These are phyloP conservation scores for Xerocomus brunneocitrinus DNA, from an alignment of 768 basidiomycete genomes.

Conservation along the genomic window DNA sequence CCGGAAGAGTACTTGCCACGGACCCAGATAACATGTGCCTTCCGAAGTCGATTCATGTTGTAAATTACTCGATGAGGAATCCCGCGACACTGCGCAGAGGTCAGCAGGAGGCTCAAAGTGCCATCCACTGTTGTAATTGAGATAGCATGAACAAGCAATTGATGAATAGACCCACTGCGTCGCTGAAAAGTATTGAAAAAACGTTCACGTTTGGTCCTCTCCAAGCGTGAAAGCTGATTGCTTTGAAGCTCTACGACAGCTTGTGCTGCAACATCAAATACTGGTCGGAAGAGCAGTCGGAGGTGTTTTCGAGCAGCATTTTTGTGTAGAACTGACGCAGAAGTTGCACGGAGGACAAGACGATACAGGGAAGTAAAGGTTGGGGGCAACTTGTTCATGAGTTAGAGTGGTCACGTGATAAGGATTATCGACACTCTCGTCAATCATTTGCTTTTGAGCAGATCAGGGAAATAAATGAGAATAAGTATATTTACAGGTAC, in stretches of 20 bases:
- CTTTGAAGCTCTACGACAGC: slow-evolving; percentile 40
- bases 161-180: slow-evolving; percentile 40
- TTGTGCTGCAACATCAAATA: slow-evolving; percentile 48
- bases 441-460: background rate
- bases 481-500: background rate
- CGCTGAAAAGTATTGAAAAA: slow-evolving; percentile 54
- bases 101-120: slow-evolving; percentile 58
- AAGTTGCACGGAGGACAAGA: slow-evolving; percentile 50
- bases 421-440: background rate
- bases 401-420: slow-evolving; percentile 12
- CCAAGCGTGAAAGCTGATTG: slow-evolving; percentile 17
- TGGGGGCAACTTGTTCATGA: slow-evolving; percentile 25
- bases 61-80: slow-evolving; percentile 55
- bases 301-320: slow-evolving; percentile 39
- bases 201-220: slow-evolving; percentile 30
- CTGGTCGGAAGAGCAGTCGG: slow-evolving; percentile 48
- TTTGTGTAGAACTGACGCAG: slow-evolving; percentile 57
- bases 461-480: background rate
- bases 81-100: slow-evolving; percentile 60
- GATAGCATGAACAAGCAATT: background rate
- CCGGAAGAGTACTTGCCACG: slow-evolving; percentile 18
- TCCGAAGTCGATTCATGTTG: slow-evolving; percentile 42
- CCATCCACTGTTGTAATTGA: slow-evolving; percentile 53
- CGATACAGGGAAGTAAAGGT: slow-evolving; percentile 57
- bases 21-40: slow-evolving; percentile 23